Percentiles rank a stretch among this genome's conserved stretches.
Evolutionary conservation across 495 filamentous ascomycete genomes (phyloP).

Genomic region (Penicillium canariense): DNA sequence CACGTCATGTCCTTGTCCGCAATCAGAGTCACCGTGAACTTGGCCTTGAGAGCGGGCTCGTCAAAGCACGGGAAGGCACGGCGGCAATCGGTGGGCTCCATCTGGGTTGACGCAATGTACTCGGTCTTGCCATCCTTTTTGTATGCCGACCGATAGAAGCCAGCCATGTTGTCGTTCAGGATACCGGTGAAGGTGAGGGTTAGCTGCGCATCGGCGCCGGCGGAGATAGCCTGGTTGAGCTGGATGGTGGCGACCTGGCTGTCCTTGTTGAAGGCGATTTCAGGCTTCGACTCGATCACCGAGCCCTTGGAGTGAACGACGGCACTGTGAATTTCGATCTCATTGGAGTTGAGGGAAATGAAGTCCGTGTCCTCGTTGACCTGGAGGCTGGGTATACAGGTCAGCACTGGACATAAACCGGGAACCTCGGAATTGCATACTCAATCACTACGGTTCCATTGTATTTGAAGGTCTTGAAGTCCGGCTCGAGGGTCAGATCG

Average conservation of each 20-base stretch:
- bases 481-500: conserved; percentile 63
- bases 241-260: conserved; percentile 59
- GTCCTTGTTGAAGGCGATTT: conserved; percentile 56
- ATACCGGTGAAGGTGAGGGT: conserved; percentile 59
- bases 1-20: conserved; percentile 62
- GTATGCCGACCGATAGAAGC: conserved; percentile 67
- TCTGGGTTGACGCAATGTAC: conserved; percentile 64
- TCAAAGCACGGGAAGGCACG: conserved; percentile 70
- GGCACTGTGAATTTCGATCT: conserved; percentile 79
- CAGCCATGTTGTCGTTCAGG: conserved; percentile 67
- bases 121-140: conserved; percentile 56
- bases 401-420: too few species aligned
- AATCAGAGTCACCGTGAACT: conserved; percentile 63
- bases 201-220: conserved; percentile 58
- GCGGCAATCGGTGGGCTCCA: conserved; percentile 65
- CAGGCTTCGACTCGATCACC: conserved; percentile 50
- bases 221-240: conserved; percentile 55
- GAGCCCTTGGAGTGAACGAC: conserved; percentile 52
- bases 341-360: conserved; percentile 82
- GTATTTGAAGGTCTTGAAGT: conserved; percentile 63
- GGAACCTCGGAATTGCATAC: conserved; percentile 42
- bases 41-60: conserved; percentile 67
- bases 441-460: conserved; percentile 63
- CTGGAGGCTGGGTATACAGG: conserved; percentile 55
- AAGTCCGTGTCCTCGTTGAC: conserved; percentile 81